Conservation (phyloP, 805 yeast species). For the Myxozyma lipomycoides region DNA sequence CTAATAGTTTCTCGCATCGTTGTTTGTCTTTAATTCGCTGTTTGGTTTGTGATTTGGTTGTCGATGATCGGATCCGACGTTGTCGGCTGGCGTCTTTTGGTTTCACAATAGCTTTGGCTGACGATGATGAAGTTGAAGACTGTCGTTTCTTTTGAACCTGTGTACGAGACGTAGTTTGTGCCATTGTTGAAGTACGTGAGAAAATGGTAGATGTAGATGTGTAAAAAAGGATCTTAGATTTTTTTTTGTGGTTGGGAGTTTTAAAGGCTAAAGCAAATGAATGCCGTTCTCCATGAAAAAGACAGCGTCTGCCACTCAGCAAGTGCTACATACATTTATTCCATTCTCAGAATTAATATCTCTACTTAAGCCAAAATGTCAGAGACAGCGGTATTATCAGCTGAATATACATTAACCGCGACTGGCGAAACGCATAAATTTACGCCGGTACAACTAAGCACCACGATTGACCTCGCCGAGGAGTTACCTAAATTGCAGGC, state of each 20-base stretch:
- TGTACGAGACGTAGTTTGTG: too few species aligned
- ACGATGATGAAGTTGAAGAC: too few species aligned
- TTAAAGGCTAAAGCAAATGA: neutral
- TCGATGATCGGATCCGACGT: too few species aligned
- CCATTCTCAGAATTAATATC: too few species aligned
- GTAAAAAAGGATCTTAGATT: too few species aligned
- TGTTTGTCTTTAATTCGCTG: neutral
- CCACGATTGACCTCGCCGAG: neutral
- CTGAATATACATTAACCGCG: neutral
- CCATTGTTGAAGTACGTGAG: too few species aligned
- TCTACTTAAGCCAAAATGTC: too few species aligned
- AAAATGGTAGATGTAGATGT: too few species aligned
- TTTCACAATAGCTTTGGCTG: too few species aligned
- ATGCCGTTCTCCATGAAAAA: neutral
- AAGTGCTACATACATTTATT: neutral
- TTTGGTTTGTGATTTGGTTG: neutral
- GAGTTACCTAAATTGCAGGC: constrained; percentile 19
- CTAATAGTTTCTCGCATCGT: constrained; percentile 1
- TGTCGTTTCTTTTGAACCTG: too few species aligned
- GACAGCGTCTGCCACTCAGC: neutral
- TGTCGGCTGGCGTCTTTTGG: too few species aligned
- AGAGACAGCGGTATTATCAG: neutral
- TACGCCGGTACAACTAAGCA: neutral
- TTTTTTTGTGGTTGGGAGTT: neutral
- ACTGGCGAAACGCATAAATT: neutral